Percentiles rank a stretch among this genome's conserved stretches.
Conservation (phyloP, 2,329 filamentous ascomycete species). For the Aphanoascus verrucosus region DNA sequence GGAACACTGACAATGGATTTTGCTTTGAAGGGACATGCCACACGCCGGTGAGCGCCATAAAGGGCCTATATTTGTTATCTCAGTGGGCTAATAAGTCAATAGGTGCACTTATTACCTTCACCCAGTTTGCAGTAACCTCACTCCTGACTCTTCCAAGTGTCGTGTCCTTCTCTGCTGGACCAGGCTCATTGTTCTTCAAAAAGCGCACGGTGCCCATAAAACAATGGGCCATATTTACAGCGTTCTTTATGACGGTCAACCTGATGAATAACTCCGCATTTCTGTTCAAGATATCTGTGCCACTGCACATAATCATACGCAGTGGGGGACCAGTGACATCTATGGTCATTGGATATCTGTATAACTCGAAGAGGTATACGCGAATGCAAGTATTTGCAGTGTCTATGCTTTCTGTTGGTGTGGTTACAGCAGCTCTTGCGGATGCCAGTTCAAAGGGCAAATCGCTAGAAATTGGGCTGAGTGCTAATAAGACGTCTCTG, state of each 20-base stretch:
- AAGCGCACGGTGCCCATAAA: constrained; percentile 69
- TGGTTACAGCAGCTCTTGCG: constrained; percentile 78
- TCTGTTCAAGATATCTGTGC: constrained; percentile 90
- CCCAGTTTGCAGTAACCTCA: constrained; percentile 77
- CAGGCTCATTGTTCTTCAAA: constrained; percentile 61
- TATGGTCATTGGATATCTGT: constrained; percentile 78
- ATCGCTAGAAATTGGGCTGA: constrained; percentile 31
- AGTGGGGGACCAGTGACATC: constrained; percentile 94
- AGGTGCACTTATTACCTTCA: constrained; percentile 80
- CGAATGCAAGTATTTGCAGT: constrained; percentile 72
- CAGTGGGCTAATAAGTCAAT: constrained; percentile 3
- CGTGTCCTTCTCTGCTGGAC: constrained; percentile 50
- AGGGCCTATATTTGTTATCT: constrained; percentile 16
- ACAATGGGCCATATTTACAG: constrained; percentile 79
- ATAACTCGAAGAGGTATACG: constrained; percentile 69
- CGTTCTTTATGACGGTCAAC: constrained; percentile 87
- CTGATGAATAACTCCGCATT: constrained; percentile 97
- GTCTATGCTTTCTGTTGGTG: constrained; percentile 69
- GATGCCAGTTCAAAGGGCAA: constrained; percentile 70
- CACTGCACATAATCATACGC: constrained; percentile 89
- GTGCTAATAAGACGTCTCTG: constrained; percentile 29
- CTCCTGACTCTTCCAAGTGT: constrained; percentile 66
- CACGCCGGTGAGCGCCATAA: constrained; percentile 11
- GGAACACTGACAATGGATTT: not conserved
- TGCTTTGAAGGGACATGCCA: constrained; percentile 4